phyloP scores from a whole-genome alignment of 352 stramenopile genomes.

The Phytopythium delawarense region DNA sequence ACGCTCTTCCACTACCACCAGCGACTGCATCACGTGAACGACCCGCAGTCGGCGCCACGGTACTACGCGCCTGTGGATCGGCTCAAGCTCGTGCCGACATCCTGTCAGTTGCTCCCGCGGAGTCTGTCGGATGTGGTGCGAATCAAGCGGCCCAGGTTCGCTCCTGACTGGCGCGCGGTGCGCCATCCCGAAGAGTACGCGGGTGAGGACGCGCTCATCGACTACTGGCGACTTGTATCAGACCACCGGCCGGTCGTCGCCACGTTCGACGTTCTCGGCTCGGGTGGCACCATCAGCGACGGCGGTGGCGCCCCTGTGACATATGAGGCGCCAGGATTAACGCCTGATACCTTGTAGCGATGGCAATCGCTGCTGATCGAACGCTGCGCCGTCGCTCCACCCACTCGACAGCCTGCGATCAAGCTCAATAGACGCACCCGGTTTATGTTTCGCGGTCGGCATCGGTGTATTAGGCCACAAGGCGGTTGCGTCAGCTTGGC shows the following conservation, averaged over 20 bases:
- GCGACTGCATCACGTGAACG: not conserved
- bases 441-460: not conserved
- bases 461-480: not conserved
- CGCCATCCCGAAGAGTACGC: conserved; percentile 32
- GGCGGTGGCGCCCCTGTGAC: not conserved
- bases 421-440: conserved; percentile 7
- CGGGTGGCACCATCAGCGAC: not conserved
- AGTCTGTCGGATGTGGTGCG: conserved; percentile 55
- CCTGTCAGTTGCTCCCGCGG: conserved; percentile 60
- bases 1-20: conserved; percentile 5
- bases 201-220: conserved; percentile 60
- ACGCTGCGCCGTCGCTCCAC: not conserved
- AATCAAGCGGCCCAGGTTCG: conserved; percentile 76
- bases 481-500: not conserved
- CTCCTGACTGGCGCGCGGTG: conserved; percentile 58
- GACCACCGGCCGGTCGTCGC: conserved; percentile 68
- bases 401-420: conserved; percentile 7
- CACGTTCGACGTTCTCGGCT: conserved; percentile 47
- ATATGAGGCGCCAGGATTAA: not conserved
- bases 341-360: not conserved
- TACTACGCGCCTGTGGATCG: conserved; percentile 9
- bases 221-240: conserved; percentile 84
- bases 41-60: not conserved
- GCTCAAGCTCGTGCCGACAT: conserved; percentile 50
- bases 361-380: not conserved